Conservation (phyloP, 345 rosid species). For the Aquilaria yunnanensis region DNA sequence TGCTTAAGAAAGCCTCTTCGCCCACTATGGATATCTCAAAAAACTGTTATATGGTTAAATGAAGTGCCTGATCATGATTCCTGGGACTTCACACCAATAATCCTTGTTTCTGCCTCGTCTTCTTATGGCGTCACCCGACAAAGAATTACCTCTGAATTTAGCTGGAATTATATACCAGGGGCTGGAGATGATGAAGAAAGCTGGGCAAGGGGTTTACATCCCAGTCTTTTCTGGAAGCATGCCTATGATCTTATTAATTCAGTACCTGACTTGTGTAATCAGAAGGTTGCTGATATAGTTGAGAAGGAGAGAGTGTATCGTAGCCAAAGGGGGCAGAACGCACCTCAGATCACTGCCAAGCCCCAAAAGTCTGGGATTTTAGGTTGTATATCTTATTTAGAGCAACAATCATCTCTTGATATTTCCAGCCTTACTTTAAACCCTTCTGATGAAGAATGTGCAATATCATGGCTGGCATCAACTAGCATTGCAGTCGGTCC, state of each 20-base stretch:
- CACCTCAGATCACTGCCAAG: constrained; percentile 58
- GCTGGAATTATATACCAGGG: constrained; percentile 93
- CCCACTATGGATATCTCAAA: constrained; percentile 89
- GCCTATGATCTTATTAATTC: constrained; percentile 58
- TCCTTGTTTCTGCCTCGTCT: constrained; percentile 76
- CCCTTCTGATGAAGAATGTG: constrained; percentile 24
- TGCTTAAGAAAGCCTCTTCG: constrained; percentile 70
- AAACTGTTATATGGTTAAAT: constrained; percentile 79
- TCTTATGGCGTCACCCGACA: constrained; percentile 34
- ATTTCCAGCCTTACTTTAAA: constrained; percentile 14
- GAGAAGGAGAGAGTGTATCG: constrained; percentile 76
- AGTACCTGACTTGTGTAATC: constrained; percentile 73
- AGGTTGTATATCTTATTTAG: constrained; percentile 13
- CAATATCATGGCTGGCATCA: constrained; percentile 58
- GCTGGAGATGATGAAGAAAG: constrained; percentile 99
- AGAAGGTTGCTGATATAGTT: constrained; percentile 82
- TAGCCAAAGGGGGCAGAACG: constrained; percentile 65
- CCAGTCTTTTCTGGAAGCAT: constrained; percentile 72
- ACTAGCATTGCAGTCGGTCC: constrained; percentile 62
- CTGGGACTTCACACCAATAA: constrained; percentile 87
- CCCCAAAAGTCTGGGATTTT: constrained; percentile 18
- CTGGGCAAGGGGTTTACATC: constrained; percentile 90
- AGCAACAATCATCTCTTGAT: constrained; percentile 15
- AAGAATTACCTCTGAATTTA: constrained; percentile 57
- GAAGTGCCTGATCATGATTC: constrained; percentile 87